Evolutionary conservation across 129 eudicot species (phyloP), one percentile per base, ranked within the genome.

Genomic region (Mikania micrantha): DNA sequence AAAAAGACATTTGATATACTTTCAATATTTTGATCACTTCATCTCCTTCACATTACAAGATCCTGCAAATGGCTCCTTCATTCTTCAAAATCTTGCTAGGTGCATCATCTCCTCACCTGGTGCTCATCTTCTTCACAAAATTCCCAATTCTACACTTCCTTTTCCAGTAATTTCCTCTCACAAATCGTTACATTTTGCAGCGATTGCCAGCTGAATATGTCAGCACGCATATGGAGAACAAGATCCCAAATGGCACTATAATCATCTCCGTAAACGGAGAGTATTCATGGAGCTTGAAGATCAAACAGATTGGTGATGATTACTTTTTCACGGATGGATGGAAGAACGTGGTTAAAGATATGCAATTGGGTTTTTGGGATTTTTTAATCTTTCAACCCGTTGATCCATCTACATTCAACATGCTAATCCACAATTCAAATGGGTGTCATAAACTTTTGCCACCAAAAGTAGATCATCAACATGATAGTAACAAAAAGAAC

Each of bases 151-250:
- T 21, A 0, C 45, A 0, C 36, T 41, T 12, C 2, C 3, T 15
- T 6, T 34, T 48, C 10, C 0, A 9, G 5, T 22, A 25, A 15
- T 41, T 41, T 3, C 4, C 3, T 0, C 22, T 17, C 9, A 15
- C 40, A 39, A 69, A 12, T 15, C 1, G 9, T 25, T 19, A 10
- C 16, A 31, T 20, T 36, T 73, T 63, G 71, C 56, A 73, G 72
- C 45, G 34, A 52, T 36, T 73, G 35, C 78, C 78, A 50, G 44
- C 40, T 36, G 64, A 10, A 5, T 64, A 50, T 50, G 57, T 64
- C 1, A 29, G 31, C 39, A 49, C 9, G 24, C 53, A 73, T 52
- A 21, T 64, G 44, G 19, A 41, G 35, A 38, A 73, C 57, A 39
- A 73, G 3, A 40, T 73, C 45, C 71, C 64, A 6, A 12, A 64